A percentile compares a stretch with the other conserved stretches of the same genome.
phyloP scores from a whole-genome alignment of 2,329 filamentous ascomycete genomes.

The Penicillium sp. region DNA sequence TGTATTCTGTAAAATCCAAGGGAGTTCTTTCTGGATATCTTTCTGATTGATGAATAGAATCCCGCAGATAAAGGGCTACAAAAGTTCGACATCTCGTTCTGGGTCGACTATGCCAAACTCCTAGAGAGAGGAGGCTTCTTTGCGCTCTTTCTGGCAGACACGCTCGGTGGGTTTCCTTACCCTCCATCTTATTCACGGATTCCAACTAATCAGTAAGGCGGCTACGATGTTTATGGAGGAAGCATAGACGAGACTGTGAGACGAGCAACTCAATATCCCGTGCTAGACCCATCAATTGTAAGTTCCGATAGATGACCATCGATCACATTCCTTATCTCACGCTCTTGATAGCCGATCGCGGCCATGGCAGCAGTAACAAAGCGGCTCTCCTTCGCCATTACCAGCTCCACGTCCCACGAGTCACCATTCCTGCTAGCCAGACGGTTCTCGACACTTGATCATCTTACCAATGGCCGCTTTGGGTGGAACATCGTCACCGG shows the following conservation, averaged over 20 bases:
- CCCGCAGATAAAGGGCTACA: too few relatives aligned
- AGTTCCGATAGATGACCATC: neutral
- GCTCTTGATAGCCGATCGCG: neutral
- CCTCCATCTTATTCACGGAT: too few relatives aligned
- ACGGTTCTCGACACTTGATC: neutral
- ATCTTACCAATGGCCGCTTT: neutral
- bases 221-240: neutral
- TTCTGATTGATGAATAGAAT: too few relatives aligned
- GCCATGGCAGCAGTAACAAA: neutral
- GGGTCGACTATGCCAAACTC: neutral
- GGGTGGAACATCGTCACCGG: neutral
- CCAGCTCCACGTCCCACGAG: neutral
- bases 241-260: neutral
- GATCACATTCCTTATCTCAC: neutral
- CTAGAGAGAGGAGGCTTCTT: neutral
- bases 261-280: neutral
- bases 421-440: neutral
- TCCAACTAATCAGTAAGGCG: neutral
- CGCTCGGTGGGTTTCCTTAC: too few relatives aligned
- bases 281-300: too few relatives aligned
- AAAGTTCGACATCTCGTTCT: neutral
- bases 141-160: neutral
- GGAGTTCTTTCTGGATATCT: too few relatives aligned
- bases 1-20: neutral
- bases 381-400: neutral